Conservation (phyloP, 768 basidiomycete genomes). For the Pisolithus albus region DNA sequence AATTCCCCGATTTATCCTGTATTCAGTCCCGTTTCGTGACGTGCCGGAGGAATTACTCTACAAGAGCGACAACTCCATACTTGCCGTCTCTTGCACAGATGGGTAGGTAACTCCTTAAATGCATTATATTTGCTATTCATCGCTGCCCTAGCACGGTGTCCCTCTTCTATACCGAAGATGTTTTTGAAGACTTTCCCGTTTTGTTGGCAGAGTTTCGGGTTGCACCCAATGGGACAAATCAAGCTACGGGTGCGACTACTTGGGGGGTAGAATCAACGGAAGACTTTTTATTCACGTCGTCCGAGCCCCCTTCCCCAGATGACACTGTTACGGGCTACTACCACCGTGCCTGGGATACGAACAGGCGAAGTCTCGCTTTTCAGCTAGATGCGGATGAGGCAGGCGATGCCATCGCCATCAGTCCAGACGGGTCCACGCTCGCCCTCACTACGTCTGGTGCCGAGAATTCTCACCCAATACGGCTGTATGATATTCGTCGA, state of each 20-base stretch:
- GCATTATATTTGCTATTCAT: neutral
- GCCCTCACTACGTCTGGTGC: constrained; percentile 27
- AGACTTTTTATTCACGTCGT: constrained; percentile 46
- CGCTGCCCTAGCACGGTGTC: constrained; percentile 14
- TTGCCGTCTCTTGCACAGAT: constrained; percentile 31
- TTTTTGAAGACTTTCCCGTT: constrained; percentile 14
- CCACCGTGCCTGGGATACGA: constrained; percentile 47
- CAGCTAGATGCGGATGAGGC: constrained; percentile 41
- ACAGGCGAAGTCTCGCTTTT: constrained; percentile 16
- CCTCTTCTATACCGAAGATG: constrained; percentile 15
- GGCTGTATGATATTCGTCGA: constrained; percentile 47
- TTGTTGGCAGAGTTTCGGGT: constrained; percentile 11
- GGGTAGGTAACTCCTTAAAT: constrained; percentile 16
- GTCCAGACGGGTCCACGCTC: constrained; percentile 34
- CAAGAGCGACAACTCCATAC: constrained; percentile 32
- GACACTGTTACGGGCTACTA: constrained; percentile 29
- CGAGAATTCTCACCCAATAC: constrained; percentile 30
- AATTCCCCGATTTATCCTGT: neutral
- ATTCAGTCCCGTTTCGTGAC: constrained; percentile 17
- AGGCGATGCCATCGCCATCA: constrained; percentile 47
- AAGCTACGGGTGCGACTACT: constrained; percentile 38
- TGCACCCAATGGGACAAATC: constrained; percentile 14
- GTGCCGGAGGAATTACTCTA: constrained; percentile 41
- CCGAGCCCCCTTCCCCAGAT: constrained; percentile 34
- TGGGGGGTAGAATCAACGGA: constrained; percentile 45